Conservation (phyloP, 306 rosid species). For the Lathyrus tuberosus region DNA sequence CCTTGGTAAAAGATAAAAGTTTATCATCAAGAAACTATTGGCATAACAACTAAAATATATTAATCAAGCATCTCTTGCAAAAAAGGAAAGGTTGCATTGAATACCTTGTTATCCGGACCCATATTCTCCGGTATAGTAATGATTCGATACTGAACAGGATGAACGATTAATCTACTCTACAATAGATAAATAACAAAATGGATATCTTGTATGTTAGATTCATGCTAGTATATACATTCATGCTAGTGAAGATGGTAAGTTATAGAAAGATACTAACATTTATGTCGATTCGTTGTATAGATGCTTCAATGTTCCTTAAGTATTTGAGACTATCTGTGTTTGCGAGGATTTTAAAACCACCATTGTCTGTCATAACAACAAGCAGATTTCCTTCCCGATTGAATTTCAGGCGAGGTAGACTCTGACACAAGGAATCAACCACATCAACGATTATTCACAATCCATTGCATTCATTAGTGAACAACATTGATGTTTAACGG, state of each 20-base stretch:
- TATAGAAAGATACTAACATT: neutral
- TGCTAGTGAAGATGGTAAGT: neutral
- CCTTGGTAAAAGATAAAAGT: neutral
- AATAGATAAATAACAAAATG: constrained; percentile 5
- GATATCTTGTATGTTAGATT: neutral
- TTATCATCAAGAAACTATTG: constrained; percentile 21
- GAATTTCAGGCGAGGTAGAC: neutral
- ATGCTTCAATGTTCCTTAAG: neutral
- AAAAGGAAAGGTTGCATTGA: constrained; percentile 21
- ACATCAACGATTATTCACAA: no score
- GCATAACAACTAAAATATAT: neutral
- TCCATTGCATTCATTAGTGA: no score
- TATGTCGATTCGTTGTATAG: neutral
- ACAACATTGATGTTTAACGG: neutral
- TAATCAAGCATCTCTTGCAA: neutral
- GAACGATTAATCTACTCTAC: constrained; percentile 62
- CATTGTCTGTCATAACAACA: neutral
- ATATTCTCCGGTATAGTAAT: constrained; percentile 59
- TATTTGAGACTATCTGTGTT: neutral
- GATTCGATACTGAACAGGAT: constrained; percentile 50
- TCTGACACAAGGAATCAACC: constrained; percentile 1
- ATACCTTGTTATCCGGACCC: constrained; percentile 60
- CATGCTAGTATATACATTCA: constrained; percentile 6
- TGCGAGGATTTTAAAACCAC: constrained; percentile 7
- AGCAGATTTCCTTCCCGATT: constrained; percentile 8